Percentiles rank a stretch among this genome's conserved stretches.
Conservation (phyloP, 306 rosid species). For the Quercus bicolor region DNA sequence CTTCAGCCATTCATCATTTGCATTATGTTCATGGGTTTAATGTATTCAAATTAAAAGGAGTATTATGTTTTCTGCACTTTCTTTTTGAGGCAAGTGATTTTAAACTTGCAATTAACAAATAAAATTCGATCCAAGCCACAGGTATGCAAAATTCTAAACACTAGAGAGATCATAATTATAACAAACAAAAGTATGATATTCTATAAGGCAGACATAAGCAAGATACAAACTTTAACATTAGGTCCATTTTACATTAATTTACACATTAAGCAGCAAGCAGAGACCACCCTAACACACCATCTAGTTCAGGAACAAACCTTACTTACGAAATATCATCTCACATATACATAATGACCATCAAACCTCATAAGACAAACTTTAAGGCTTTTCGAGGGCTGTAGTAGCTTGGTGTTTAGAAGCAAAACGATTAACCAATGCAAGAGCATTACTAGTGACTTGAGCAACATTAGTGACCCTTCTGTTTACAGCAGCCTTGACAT, state of each 20-base stretch:
- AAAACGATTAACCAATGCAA: slow-evolving; percentile 69
- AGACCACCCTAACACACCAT: neutral
- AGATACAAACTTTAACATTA: neutral
- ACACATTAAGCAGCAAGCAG: slow-evolving; percentile 8
- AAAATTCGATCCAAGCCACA: too few species aligned
- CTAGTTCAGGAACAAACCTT: slow-evolving; percentile 10
- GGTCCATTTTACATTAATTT: neutral
- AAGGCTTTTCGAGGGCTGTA: slow-evolving; percentile 12
- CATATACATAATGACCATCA: neutral
- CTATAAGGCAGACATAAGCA: slow-evolving; percentile 1
- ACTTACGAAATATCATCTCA: neutral
- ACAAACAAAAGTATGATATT: neutral
- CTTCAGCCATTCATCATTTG: neutral
- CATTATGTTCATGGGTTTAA: neutral
- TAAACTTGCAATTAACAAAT: too few species aligned
- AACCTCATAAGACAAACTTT: neutral
- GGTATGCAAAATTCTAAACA: too few species aligned
- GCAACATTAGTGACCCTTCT: slow-evolving; percentile 46
- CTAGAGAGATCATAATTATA: neutral
- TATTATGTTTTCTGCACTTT: too few species aligned
- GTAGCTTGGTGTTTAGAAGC: slow-evolving; percentile 34
- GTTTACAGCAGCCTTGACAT: slow-evolving; percentile 38
- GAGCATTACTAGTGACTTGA: slow-evolving; percentile 79
- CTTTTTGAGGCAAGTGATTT: too few species aligned
- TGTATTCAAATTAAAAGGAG: too few species aligned